These are phyloP conservation scores for Psilocybe subaeruginosa DNA, from an alignment of 768 basidiomycete genomes.

Conservation along the genomic window DNA sequence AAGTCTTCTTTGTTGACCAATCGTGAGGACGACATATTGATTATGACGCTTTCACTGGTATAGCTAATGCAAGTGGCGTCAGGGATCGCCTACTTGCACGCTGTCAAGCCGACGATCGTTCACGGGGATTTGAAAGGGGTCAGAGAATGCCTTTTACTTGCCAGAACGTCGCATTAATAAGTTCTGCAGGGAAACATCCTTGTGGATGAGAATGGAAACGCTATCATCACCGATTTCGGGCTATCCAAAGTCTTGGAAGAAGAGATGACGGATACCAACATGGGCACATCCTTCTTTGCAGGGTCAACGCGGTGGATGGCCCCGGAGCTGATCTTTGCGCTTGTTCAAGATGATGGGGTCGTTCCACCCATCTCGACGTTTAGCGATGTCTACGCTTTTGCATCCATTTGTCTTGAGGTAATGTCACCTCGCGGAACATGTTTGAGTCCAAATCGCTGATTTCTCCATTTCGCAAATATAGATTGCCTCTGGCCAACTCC, in stretches of 20 bases:
- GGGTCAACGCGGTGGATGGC: constrained; percentile 60
- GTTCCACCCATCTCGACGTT: constrained; percentile 49
- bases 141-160: neutral
- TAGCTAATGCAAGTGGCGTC: constrained; percentile 60
- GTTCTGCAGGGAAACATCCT: constrained; percentile 57
- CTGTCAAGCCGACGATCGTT: constrained; percentile 53
- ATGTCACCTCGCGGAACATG: neutral
- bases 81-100: constrained; percentile 60
- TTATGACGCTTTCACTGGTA: neutral
- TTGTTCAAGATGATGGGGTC: constrained; percentile 47
- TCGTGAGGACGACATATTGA: neutral
- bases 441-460: neutral
- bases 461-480: constrained; percentile 18
- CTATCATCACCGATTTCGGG: constrained; percentile 66
- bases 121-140: constrained; percentile 70
- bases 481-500: constrained; percentile 54
- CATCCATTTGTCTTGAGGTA: constrained; percentile 62
- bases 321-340: constrained; percentile 55
- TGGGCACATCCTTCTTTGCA: constrained; percentile 45
- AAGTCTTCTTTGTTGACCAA: constrained; percentile 15
- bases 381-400: constrained; percentile 66
- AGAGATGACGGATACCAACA: constrained; percentile 44
- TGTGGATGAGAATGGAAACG: constrained; percentile 50
- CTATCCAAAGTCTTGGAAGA: constrained; percentile 62
- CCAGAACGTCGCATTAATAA: neutral